Percentiles rank a stretch among this genome's conserved stretches.
Conservation (phyloP, 1,284 basidiomycete species). For the Cutaneotrichosporon cyanovorans region DNA sequence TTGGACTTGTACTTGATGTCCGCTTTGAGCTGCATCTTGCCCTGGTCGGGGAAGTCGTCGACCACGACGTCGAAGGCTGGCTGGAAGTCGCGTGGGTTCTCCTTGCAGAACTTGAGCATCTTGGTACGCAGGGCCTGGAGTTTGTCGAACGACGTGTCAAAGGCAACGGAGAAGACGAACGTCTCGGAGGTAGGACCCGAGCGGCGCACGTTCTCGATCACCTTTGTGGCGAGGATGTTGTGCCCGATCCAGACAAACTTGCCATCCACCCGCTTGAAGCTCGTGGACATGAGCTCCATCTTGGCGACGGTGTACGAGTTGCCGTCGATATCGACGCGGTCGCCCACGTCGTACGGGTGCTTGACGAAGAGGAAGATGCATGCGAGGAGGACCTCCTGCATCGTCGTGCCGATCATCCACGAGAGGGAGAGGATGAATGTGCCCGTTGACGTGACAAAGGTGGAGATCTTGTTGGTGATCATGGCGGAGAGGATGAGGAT, state of each 20-base stretch:
- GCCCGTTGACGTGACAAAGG: conserved; percentile 70
- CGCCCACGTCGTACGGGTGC: conserved; percentile 81
- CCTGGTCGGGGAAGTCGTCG: conserved; percentile 71
- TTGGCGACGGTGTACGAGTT: conserved; percentile 71
- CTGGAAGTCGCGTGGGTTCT: conserved; percentile 63
- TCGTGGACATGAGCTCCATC: conserved; percentile 70
- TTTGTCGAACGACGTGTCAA: conserved; percentile 70
- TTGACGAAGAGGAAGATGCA: conserved; percentile 75
- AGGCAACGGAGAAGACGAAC: conserved; percentile 73
- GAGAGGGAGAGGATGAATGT: conserved; percentile 76
- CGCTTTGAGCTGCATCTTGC: conserved; percentile 67
- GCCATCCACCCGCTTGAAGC: conserved; percentile 48
- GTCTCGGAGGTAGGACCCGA: conserved; percentile 48
- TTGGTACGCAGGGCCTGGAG: conserved; percentile 67
- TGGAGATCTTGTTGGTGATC: conserved; percentile 62
- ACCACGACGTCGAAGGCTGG: conserved; percentile 58
- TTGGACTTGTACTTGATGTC: conserved; percentile 83
- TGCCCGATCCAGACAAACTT: conserved; percentile 58
- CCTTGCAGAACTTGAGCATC: conserved; percentile 73
- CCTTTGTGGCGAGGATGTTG: conserved; percentile 57
- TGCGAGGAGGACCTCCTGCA: conserved; percentile 49
- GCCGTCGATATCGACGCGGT: conserved; percentile 55
- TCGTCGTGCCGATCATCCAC: conserved; percentile 73
- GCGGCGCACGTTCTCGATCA: conserved; percentile 51
- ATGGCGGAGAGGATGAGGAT: conserved; percentile 67